Evolutionary conservation across 2,329 filamentous ascomycete genomes (phyloP).

Genomic region (Aspergillus pseudoglaucus): DNA sequence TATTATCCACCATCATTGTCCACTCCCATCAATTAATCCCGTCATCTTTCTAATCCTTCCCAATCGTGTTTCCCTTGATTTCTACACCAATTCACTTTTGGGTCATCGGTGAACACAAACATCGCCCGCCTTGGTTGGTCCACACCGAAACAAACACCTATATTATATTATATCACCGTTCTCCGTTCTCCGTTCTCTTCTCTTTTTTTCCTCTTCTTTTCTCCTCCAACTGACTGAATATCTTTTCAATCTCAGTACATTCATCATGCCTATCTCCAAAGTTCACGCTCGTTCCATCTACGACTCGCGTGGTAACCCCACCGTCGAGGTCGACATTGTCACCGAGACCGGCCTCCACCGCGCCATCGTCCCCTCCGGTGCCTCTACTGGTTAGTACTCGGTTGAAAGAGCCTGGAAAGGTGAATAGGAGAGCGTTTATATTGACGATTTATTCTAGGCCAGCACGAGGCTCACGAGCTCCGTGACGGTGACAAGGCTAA

Average conservation of each 20-base stretch:
- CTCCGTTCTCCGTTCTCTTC: constrained; percentile 1
- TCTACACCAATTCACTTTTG: constrained; percentile 23
- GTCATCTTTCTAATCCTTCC: constrained; percentile 6
- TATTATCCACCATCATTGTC: background rate
- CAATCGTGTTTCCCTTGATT: constrained; percentile 3
- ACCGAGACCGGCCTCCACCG: constrained; percentile 95
- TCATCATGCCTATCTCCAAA: constrained; percentile 82
- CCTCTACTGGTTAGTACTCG: constrained; percentile 71
- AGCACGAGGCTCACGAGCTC: constrained; percentile 87
- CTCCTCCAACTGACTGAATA: constrained; percentile 6
- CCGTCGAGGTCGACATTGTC: constrained; percentile 95
- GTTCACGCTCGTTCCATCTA: constrained; percentile 92
- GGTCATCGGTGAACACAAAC: constrained; percentile 34
- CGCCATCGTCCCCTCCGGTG: constrained; percentile 93
- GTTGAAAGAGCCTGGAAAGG: background rate
- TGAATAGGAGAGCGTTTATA: constrained; percentile 13
- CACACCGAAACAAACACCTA: constrained; percentile 13
- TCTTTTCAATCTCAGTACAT: constrained; percentile 18
- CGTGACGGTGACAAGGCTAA: constrained; percentile 82
- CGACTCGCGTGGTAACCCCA: constrained; percentile 97
- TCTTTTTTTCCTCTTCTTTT: constrained; percentile 11
- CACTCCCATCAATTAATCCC: background rate
- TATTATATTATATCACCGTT: constrained; percentile 9
- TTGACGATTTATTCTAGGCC: constrained; percentile 47
- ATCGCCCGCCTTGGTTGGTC: constrained; percentile 26